Conservation (phyloP, 1,139 yeast species). For the Yamadazyma mexicana region DNA sequence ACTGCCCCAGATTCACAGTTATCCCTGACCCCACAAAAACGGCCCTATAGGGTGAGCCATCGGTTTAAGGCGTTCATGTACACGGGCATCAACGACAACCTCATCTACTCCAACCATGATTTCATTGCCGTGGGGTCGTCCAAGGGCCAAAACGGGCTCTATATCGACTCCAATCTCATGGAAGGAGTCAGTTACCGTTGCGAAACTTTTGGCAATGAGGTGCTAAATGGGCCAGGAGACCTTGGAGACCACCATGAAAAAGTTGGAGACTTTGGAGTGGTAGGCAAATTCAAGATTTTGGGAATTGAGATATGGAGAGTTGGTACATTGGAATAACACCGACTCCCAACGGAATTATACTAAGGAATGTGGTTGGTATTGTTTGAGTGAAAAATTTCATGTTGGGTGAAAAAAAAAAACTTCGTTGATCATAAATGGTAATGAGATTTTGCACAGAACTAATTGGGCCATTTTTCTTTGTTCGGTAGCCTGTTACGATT, state of each 20-base stretch:
- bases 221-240: slow-evolving; percentile 55
- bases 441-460: no score
- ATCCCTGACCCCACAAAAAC: no score
- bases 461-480: no score
- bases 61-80: slow-evolving; percentile 81
- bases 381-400: no score
- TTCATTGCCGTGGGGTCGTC: slow-evolving; percentile 92
- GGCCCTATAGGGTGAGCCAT: no score
- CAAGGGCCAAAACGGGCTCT: slow-evolving; percentile 83
- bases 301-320: slow-evolving; percentile 89
- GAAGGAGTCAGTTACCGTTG: slow-evolving; percentile 78
- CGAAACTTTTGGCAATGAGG: slow-evolving; percentile 89
- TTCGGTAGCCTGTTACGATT: no score
- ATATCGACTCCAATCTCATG: slow-evolving; percentile 74
- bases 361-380: no score
- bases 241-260: slow-evolving; percentile 9
- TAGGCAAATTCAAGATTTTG: slow-evolving; percentile 64
- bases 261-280: slow-evolving; percentile 5
- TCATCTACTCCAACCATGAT: slow-evolving; percentile 75
- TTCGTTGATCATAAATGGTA: no score
- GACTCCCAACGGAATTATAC: neutral
- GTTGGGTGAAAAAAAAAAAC: neutral
- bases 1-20: slow-evolving; percentile 7
- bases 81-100: slow-evolving; percentile 85
- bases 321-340: slow-evolving; percentile 32